Conservation (phyloP, 2,329 filamentous ascomycete genomes). For the Teratosphaeria destructans region DNA sequence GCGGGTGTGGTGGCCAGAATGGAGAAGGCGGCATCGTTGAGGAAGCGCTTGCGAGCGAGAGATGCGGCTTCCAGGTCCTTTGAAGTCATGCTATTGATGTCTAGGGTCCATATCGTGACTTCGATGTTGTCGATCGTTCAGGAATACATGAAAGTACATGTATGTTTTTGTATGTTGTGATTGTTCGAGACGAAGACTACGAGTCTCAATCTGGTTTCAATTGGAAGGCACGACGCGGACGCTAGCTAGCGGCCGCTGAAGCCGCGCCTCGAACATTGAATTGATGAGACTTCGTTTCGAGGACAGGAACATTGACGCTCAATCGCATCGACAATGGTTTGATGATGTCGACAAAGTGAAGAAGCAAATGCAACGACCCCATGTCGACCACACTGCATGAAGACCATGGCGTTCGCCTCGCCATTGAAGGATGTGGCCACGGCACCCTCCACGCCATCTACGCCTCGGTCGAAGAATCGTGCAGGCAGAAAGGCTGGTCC, state of each 20-base stretch:
- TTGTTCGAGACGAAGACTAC: neutral
- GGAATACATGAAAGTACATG: neutral
- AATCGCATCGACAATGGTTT: neutral
- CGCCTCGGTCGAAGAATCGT: slow-evolving; percentile 59
- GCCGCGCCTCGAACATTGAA: neutral
- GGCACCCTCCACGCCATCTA: slow-evolving; percentile 90
- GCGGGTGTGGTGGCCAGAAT: neutral
- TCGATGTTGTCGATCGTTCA: neutral
- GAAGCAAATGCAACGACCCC: neutral
- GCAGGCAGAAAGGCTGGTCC: slow-evolving; percentile 63
- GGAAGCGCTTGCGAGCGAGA: neutral
- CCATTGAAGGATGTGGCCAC: slow-evolving; percentile 85
- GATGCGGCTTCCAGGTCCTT: neutral
- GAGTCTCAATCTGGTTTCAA: neutral
- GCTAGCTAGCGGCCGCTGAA: neutral
- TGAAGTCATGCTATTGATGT: neutral
- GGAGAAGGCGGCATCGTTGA: neutral
- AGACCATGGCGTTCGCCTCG: slow-evolving; percentile 38
- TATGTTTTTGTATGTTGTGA: too few species aligned
- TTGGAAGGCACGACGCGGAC: neutral
- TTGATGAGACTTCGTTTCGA: neutral
- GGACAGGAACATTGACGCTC: neutral
- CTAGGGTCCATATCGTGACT: neutral
- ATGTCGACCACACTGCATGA: slow-evolving; percentile 6
- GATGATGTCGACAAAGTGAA: neutral